phyloP scores from a whole-genome alignment of 306 rosid genomes.

The Sesbania bispinosa region DNA sequence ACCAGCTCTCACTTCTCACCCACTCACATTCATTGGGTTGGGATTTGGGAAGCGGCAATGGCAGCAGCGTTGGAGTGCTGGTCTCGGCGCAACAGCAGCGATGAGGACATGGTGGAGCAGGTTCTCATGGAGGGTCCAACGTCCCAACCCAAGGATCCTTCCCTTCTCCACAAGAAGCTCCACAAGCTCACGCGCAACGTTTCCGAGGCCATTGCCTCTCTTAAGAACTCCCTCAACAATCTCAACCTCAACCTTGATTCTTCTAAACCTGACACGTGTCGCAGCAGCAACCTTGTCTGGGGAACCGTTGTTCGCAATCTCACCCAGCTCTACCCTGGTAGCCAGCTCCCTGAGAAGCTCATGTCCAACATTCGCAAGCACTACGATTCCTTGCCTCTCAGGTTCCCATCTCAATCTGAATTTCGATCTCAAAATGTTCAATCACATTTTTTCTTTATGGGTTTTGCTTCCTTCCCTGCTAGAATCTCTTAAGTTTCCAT shows the following conservation, averaged over 20 bases:
- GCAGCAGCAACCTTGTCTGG: slow-evolving; percentile 61
- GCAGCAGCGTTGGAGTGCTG: slow-evolving; percentile 91
- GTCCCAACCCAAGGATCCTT: slow-evolving; percentile 57
- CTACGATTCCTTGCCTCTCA: slow-evolving; percentile 81
- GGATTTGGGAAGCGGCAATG: slow-evolving; percentile 31
- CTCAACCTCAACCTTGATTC: slow-evolving; percentile 23
- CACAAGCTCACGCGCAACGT: slow-evolving; percentile 74
- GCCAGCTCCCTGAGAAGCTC: slow-evolving; percentile 91
- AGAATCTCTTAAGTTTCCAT: not conserved
- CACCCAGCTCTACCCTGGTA: slow-evolving; percentile 81
- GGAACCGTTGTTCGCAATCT: slow-evolving; percentile 73
- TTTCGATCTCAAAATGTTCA: not conserved
- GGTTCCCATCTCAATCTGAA: slow-evolving; percentile 15
- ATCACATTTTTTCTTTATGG: not conserved
- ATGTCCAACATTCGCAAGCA: slow-evolving; percentile 83
- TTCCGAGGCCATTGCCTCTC: slow-evolving; percentile 69
- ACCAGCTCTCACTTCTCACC: not conserved
- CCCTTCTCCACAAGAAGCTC: slow-evolving; percentile 70
- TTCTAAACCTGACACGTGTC: slow-evolving; percentile 46
- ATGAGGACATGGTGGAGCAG: slow-evolving; percentile 78
- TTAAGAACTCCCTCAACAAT: slow-evolving; percentile 73
- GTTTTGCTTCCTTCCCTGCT: not conserved
- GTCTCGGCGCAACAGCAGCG: slow-evolving; percentile 66
- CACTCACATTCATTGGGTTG: not conserved
- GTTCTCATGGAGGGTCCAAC: slow-evolving; percentile 54